Base-by-base conservation (phyloP, 306 rosid genomes). In the Castanea sativa region DNA sequence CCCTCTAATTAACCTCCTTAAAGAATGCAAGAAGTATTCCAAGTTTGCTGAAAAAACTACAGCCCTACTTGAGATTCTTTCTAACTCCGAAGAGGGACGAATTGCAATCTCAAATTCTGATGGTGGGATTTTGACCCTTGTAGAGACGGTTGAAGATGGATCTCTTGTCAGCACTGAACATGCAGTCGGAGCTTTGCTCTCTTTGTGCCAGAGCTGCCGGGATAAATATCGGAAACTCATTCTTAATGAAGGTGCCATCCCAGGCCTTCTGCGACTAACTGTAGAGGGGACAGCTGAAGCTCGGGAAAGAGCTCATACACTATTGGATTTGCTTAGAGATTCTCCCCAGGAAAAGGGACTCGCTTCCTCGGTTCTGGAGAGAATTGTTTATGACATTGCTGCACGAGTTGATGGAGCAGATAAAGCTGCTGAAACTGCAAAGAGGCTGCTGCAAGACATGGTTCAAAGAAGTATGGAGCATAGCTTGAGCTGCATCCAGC, bases 81-180 rank as follows among this genome's bases (percentile, higher is more conserved):
- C 92, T 29, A 81, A 87, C 57, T 86, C 89, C 0, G 93, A 91
- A 76, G 95, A 91, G 85, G 98, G 97, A 49, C 86, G 84, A 69
- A 71, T 32, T 3, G 97, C 92, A 52, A 90, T 93, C 86, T 14
- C 97, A 71, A 79, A 82, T 53, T 67, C 88, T 5, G 91, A 86
- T 49, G 89, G 91, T 25, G 98, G 98, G 76, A 91, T 93, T 77
- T 81, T 93, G 53, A 84, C 97, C 11, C 73, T 93, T 38, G 97
- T 93, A 41, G 97, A 93, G 85, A 91, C 97, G 9, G 90, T 93
- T 55, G 98, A 93, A 85, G 97, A 91, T 78, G 98, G 98, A 72
- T 91, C 97, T 45, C 93, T 86, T 56, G 80, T 86, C 76, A 93
- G 97, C 90, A 91, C 93, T 0, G 92, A 90, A 77, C 88, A 93